Evolutionary conservation across 2,329 filamentous ascomycete species (phyloP).

Genomic region (Fusarium sp.): DNA sequence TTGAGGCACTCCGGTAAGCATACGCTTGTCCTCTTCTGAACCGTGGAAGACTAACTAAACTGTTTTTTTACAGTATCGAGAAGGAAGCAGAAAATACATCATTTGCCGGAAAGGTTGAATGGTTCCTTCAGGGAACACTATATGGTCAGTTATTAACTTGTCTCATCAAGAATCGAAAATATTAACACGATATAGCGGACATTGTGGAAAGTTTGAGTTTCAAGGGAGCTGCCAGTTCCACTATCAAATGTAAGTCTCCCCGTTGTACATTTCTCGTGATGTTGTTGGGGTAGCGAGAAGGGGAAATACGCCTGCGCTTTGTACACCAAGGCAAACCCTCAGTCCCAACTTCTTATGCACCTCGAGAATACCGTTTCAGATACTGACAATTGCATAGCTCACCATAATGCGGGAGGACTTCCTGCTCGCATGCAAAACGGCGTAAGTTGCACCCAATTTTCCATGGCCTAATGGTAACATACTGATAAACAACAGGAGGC

Average conservation of each 20-base stretch:
- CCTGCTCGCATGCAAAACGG: constrained; percentile 37
- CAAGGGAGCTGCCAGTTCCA: constrained; percentile 20
- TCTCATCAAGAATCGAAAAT: not conserved
- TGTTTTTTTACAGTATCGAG: not conserved
- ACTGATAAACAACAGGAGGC: constrained; percentile 32
- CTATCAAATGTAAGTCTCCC: not conserved
- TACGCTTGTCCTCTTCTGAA: not conserved
- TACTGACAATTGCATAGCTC: not conserved
- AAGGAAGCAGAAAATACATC: not conserved
- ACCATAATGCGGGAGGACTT: not conserved
- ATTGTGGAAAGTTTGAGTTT: constrained; percentile 17
- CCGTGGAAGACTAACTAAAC: not conserved
- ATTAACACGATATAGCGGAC: not conserved
- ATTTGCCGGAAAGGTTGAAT: not conserved
- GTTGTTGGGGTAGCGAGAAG: not conserved
- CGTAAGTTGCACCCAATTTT: not conserved
- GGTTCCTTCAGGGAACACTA: not conserved
- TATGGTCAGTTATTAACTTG: not conserved
- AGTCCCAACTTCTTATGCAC: not conserved
- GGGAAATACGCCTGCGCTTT: not conserved
- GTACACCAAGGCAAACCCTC: not conserved
- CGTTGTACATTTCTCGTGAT: not conserved
- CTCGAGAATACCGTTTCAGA: not conserved
- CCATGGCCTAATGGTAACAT: not conserved
- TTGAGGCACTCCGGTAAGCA: not conserved